phyloP scores from a whole-genome alignment of 2,329 filamentous ascomycete genomes.

The Aspergillus hiratsukae region DNA sequence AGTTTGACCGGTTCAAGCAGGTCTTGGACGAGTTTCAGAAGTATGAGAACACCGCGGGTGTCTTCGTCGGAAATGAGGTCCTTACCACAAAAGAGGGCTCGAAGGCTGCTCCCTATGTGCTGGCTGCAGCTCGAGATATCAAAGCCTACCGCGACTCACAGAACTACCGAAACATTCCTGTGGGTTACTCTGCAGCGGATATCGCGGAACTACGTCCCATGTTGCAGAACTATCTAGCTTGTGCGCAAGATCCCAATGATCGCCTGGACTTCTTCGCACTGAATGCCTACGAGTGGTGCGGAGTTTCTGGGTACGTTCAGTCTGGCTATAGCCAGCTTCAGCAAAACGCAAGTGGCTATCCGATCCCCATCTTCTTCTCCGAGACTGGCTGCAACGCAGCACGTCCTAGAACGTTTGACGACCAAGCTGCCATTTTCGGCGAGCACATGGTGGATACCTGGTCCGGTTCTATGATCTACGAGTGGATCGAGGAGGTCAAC shows the following conservation, averaged over 20 bases:
- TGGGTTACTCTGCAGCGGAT: conserved; percentile 85
- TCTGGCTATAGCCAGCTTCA: conserved; percentile 70
- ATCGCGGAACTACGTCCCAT: conserved; percentile 65
- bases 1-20: conserved; percentile 62
- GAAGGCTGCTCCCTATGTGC: conserved; percentile 73
- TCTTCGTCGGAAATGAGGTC: conserved; percentile 87
- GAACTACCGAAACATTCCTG: conserved; percentile 73
- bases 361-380: conserved; percentile 84
- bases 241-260: conserved; percentile 62
- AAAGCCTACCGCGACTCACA: conserved; percentile 74
- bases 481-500: conserved; percentile 84
- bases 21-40: conserved; percentile 74
- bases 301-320: conserved; percentile 49
- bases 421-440: conserved; percentile 75
- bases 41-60: conserved; percentile 76
- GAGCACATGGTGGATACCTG: conserved; percentile 63
- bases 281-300: conserved; percentile 82
- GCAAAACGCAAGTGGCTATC: conserved; percentile 63
- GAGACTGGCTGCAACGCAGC: conserved; percentile 75
- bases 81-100: conserved; percentile 50
- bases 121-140: conserved; percentile 74
- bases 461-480: conserved; percentile 80
- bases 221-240: conserved; percentile 72
- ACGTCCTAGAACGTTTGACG: conserved; percentile 42
- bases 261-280: conserved; percentile 78